Evolutionary conservation across 441 rosid species (phyloP).

Genomic region (Cnidoscolus chayamansa): DNA sequence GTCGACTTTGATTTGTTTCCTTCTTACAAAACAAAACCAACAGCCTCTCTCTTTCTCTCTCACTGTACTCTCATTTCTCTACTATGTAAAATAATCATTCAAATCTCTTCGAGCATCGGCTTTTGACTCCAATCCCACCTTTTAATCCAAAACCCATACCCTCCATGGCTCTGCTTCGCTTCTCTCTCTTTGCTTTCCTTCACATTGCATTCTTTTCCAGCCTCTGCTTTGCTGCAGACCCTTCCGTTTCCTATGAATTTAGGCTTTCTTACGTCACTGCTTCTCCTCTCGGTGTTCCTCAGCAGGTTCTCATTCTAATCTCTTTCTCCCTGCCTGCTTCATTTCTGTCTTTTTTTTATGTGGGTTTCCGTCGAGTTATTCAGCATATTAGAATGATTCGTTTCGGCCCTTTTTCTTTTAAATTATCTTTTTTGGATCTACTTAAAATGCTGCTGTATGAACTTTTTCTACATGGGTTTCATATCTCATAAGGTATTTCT

Average conservation of each 20-base stretch:
- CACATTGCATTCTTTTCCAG: slow-evolving; percentile 38
- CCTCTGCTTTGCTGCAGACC: slow-evolving; percentile 62
- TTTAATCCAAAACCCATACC: not conserved
- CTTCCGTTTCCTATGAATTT: slow-evolving; percentile 47
- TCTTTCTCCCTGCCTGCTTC: not conserved
- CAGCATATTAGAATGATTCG: not conserved
- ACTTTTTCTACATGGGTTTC: not conserved
- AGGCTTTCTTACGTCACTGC: slow-evolving; percentile 59
- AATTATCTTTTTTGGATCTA: slow-evolving; percentile 5
- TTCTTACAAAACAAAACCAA: not conserved
- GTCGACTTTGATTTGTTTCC: not conserved
- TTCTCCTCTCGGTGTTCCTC: slow-evolving; percentile 86
- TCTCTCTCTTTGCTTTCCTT: slow-evolving; percentile 26
- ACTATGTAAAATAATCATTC: not conserved
- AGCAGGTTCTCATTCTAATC: slow-evolving; percentile 46
- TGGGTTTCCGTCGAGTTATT: not conserved
- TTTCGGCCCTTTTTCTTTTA: not conserved
- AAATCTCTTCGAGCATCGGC: not conserved
- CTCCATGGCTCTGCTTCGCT: slow-evolving; percentile 19
- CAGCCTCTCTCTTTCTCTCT: not conserved
- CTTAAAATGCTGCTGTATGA: not conserved
- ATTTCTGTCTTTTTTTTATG: not conserved
- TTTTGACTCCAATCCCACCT: not conserved
- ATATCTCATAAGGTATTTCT: not conserved
- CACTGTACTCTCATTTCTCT: not conserved